phyloP scores from a whole-genome alignment of 306 rosid genomes.

The Vigna hirtella region DNA sequence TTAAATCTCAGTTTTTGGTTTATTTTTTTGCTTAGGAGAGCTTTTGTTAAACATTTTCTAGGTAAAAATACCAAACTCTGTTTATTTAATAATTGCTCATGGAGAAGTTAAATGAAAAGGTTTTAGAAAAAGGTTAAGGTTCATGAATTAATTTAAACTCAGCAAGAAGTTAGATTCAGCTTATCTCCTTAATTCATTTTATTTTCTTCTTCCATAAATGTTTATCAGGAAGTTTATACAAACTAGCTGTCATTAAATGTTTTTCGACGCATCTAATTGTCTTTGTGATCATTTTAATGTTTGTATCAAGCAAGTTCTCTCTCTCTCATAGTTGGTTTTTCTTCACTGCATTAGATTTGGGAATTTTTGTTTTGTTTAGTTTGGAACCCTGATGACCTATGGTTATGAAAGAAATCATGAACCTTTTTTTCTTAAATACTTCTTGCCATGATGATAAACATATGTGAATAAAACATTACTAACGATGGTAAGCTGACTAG shows the following conservation, averaged over 20 bases:
- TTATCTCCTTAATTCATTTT: neutral
- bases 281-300: conserved; percentile 14
- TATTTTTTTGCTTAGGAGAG: neutral
- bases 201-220: neutral
- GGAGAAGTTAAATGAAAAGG: neutral
- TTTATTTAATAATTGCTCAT: neutral
- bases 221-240: neutral
- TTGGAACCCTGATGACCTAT: conserved; percentile 22
- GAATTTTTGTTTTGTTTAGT: neutral
- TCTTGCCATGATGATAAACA: conserved; percentile 17
- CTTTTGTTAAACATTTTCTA: neutral
- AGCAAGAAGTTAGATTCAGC: neutral
- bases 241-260: neutral
- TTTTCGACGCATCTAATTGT: conserved; percentile 11
- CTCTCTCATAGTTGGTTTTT: conserved; percentile 33
- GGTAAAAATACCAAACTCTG: neutral
- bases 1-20: neutral
- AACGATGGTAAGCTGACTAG: neutral
- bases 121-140: neutral
- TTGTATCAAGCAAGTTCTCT: conserved; percentile 4
- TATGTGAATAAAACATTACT: conserved; percentile 25
- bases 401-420: neutral
- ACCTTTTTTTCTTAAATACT: conserved; percentile 15
- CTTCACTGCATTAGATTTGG: conserved; percentile 12
- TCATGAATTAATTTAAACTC: neutral